Evolutionary conservation across 176 grass and related monocot species (phyloP), one percentile per base, ranked within the genome.

Genomic region (Panicum miliaceum): DNA sequence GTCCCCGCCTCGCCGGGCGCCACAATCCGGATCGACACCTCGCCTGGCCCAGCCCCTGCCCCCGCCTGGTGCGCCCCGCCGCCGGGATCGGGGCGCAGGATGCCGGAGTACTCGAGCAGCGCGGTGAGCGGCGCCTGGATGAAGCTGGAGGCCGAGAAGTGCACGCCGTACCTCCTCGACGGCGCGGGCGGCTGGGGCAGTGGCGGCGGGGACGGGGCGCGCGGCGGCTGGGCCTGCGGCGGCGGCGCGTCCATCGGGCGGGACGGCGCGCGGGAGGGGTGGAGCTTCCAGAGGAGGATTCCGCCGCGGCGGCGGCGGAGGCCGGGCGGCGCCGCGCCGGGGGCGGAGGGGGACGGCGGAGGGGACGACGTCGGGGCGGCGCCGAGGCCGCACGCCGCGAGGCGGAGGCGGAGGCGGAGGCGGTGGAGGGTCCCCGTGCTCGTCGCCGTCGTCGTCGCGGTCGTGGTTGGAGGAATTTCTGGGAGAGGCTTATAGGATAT

Each of bases 11-110:
- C 95, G 27, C 88, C 92, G 0, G 82, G 68, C 20, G 93, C 92
- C 18, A 98, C 90, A 65, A 98, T 98, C 71, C 89, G 90, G 87
- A 98, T 98, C 74, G 96, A 89, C 68, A 98, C 96, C 91, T 95
- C 96, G 27, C 88, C 89, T 1, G 50, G 79, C 7, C 76, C 78
- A 19, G 62, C 76, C 19, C 68, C 90, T 1, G 75, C 63, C 41
- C 71, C 82, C 0, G 35, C 54, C 76, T 59, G 79, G 36, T 73
- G 89, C 26, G 68, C 38, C 62, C 64, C 75, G 14, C 52, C 75
- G 9, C 57, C 70, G 29, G 88, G 77, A 7, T 84, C 90, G 74
- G 75, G 32, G 26, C 91, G 96, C 61, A 98, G 84, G 86, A 98
- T 77, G 64, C 96, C 96, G n/a, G 93, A 93, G 83, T 93, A 91